Evolutionary conservation across 257 asterid genomes (phyloP).

Genomic region (Lavandula angustifolia): DNA sequence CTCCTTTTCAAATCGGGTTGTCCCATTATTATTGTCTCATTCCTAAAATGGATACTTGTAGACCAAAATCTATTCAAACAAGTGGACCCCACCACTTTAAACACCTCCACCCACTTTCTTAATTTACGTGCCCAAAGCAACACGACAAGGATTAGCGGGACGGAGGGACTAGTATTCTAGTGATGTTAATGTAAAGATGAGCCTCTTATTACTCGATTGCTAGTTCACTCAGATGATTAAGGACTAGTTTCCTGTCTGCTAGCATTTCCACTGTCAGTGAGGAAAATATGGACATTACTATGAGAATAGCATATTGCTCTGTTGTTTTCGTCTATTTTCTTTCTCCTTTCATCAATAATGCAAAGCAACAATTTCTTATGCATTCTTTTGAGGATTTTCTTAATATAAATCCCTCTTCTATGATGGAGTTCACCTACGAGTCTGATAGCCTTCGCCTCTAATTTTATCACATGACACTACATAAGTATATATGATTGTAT

Average conservation of each 20-base stretch:
- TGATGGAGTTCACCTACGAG: slow-evolving; percentile 8
- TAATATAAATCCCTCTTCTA: neutral
- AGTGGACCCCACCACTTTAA: too few relatives aligned
- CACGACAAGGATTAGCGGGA: too few relatives aligned
- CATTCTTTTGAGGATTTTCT: neutral
- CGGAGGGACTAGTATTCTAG: too few relatives aligned
- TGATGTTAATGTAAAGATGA: too few relatives aligned
- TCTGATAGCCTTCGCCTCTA: slow-evolving; percentile 1
- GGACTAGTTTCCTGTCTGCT: neutral
- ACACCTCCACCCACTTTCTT: too few relatives aligned
- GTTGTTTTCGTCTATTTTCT: slow-evolving; percentile 4
- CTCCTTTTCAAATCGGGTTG: too few relatives aligned
- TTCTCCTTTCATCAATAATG: slow-evolving; percentile 4
- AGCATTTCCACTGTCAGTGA: neutral
- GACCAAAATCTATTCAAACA: too few relatives aligned
- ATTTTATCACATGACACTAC: slow-evolving; percentile 10
- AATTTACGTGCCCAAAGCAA: too few relatives aligned
- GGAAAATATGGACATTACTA: neutral
- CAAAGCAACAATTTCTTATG: neutral
- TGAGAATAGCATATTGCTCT: neutral
- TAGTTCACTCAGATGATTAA: too few relatives aligned
- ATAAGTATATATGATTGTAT: neutral
- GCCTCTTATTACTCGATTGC: too few relatives aligned
- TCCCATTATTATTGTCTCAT: too few relatives aligned
- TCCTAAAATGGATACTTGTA: too few relatives aligned